phyloP scores from a whole-genome alignment of 2,329 filamentous ascomycete genomes.

The Ascocoryne sarcoides region DNA sequence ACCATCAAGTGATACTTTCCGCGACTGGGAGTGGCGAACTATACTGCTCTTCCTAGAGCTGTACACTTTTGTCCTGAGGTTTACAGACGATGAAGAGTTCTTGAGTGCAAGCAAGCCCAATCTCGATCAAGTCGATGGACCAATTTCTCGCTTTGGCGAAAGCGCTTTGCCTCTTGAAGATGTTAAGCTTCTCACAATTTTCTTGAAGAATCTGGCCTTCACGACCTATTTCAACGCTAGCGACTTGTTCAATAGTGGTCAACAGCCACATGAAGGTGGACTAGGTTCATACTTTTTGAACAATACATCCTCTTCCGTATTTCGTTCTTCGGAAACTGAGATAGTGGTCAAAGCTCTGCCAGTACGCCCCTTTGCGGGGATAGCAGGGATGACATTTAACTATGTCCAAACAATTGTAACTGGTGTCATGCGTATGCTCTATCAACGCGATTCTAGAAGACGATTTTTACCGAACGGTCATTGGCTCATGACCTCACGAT shows the following conservation, averaged over 20 bases:
- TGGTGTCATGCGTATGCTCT: conserved; percentile 74
- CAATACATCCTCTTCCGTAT: conserved; percentile 14
- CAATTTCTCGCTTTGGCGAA: conserved; percentile 41
- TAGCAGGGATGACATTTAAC: conserved; percentile 65
- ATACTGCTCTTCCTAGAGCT: conserved; percentile 87
- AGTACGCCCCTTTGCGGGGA: conserved; percentile 44
- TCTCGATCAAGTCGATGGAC: conserved; percentile 31
- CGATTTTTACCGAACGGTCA: conserved; percentile 75
- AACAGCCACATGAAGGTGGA: conserved; percentile 30
- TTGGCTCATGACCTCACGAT: conserved; percentile 85
- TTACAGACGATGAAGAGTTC: conserved; percentile 97
- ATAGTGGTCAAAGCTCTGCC: conserved; percentile 8
- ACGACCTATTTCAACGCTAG: conserved; percentile 76
- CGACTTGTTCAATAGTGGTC: conserved; percentile 45
- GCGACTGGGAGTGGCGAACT: conserved; percentile 66
- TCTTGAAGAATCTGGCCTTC: conserved; percentile 87
- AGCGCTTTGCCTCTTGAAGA: conserved; percentile 65
- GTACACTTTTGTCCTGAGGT: conserved; percentile 83
- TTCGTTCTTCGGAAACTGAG: conserved; percentile 12
- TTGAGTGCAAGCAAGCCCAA: conserved; percentile 49
- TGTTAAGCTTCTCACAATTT: conserved; percentile 65
- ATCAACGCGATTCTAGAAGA: conserved; percentile 85
- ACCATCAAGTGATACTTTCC: conserved; percentile 10
- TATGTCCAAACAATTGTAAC: conserved; percentile 76
- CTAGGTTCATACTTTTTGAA: conserved; percentile 38